Percentiles rank a stretch among this genome's conserved stretches.
Evolutionary conservation across 2,329 filamentous ascomycete species (phyloP).

Genomic region (Fusarium sp.): DNA sequence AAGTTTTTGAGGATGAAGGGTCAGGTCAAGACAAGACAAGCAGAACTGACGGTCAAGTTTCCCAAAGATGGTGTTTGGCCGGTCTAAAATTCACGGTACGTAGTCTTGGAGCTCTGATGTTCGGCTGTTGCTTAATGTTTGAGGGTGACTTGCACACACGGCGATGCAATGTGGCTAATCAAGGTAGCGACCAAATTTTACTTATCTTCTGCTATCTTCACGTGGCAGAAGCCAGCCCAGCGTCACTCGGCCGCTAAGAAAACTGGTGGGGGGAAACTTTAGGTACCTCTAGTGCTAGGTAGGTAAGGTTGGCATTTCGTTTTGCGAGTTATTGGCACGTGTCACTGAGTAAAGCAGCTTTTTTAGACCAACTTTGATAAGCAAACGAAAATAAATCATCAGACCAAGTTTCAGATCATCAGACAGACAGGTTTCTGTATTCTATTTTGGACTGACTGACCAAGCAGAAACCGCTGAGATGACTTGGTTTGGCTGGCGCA

Average conservation of each 20-base stretch:
- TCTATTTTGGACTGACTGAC: conserved; percentile 15
- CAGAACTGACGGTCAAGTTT: conserved; percentile 23
- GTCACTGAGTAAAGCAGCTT: conserved; percentile 12
- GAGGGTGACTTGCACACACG: conserved; percentile 43
- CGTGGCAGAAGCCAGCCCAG: conserved; percentile 35
- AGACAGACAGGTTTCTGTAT: conserved; percentile 24
- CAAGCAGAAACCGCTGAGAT: conserved; percentile 22
- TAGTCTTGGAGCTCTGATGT: conserved; percentile 31
- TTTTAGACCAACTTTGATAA: background rate
- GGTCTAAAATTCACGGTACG: conserved; percentile 35
- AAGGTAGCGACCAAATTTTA: conserved; percentile 45
- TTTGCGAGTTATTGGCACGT: conserved; percentile 35
- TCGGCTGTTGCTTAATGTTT: conserved; percentile 40
- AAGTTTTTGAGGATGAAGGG: conserved; percentile 12
- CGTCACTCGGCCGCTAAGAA: conserved; percentile 30
- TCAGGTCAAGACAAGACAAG: conserved; percentile 22
- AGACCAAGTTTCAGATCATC: conserved; percentile 29
- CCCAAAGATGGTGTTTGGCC: conserved; percentile 21
- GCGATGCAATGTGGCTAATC: conserved; percentile 50
- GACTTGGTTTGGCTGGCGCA: conserved; percentile 17
- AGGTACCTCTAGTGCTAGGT: too few species aligned
- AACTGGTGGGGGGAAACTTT: conserved; percentile 28
- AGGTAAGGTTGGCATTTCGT: background rate
- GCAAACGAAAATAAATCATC: background rate
- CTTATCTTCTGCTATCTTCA: conserved; percentile 50